These are phyloP conservation scores for Cotoneaster glaucophyllus DNA, from an alignment of 306 rosid genomes.

Conservation along the genomic window DNA sequence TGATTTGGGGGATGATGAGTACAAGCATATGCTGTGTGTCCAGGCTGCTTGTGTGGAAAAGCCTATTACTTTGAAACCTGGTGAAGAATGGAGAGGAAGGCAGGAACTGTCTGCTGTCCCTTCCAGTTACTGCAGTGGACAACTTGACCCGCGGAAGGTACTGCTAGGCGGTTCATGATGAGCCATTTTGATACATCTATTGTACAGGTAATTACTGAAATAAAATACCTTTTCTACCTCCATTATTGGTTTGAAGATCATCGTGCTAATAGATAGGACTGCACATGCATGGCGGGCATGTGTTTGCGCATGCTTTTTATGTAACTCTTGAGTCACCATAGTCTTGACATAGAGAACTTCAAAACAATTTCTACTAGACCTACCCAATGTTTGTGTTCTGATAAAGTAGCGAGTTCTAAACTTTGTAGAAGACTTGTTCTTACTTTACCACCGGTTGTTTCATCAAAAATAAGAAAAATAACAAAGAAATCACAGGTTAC, in stretches of 20 bases:
- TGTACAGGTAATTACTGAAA: slow-evolving; percentile 35
- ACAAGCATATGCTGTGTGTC: slow-evolving; percentile 64
- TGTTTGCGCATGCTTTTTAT: no score
- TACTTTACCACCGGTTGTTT: no score
- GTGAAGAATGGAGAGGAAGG: slow-evolving; percentile 89
- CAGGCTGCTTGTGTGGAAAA: slow-evolving; percentile 63
- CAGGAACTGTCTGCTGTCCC: slow-evolving; percentile 63
- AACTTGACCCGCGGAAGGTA: slow-evolving; percentile 56
- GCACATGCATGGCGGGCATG: no score
- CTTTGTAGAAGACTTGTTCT: no score
- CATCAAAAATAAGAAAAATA: no score
- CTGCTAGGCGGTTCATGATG: slow-evolving; percentile 14
- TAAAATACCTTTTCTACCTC: background rate
- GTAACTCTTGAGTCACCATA: no score
- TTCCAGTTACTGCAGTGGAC: slow-evolving; percentile 74
- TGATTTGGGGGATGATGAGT: slow-evolving; percentile 62
- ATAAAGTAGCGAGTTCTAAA: no score
- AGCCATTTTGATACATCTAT: slow-evolving; percentile 9
- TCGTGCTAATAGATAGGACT: no score
- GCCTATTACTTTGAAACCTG: slow-evolving; percentile 61
- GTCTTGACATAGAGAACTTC: no score
- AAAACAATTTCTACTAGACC: no score
- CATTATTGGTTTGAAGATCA: background rate
- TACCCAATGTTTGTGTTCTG: no score
- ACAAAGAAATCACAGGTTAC: background rate